Conservation (phyloP, 352 stramenopile genomes). For the Phytophthora tentaculata region DNA sequence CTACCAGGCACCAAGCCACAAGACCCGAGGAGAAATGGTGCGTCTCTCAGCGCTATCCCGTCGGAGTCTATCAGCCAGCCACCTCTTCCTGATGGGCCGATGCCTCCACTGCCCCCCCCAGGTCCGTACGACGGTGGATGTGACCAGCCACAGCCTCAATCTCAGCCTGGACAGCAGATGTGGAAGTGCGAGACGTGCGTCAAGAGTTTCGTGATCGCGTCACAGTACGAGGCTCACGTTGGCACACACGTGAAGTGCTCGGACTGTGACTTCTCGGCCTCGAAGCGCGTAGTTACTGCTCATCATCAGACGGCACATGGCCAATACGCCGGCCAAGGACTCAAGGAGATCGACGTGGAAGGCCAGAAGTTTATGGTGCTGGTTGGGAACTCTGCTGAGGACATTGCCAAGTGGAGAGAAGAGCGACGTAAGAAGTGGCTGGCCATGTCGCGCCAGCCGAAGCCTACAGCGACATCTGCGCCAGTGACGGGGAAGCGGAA, state of each 20-base stretch:
- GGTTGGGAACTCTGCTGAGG: constrained; percentile 78
- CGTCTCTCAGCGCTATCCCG: constrained; percentile 1
- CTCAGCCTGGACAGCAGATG: constrained; percentile 24
- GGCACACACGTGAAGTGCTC: constrained; percentile 75
- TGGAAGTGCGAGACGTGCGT: constrained; percentile 75
- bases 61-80: constrained; percentile 12
- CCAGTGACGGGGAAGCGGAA: constrained; percentile 53
- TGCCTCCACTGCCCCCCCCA: constrained; percentile 32
- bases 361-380: constrained; percentile 90
- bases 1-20: constrained; percentile 19
- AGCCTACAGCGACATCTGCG: constrained; percentile 1
- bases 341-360: constrained; percentile 87
- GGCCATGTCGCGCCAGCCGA: constrained; percentile 34
- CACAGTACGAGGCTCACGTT: constrained; percentile 74
- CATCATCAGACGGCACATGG: constrained; percentile 78
- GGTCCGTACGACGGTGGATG: constrained; percentile 27
- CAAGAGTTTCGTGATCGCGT: constrained; percentile 75
- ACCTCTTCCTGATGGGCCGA: constrained; percentile 23
- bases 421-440: constrained; percentile 80
- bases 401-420: constrained; percentile 82
- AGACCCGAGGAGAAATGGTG: constrained; percentile 28
- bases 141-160: constrained; percentile 11
- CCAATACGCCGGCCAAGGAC: constrained; percentile 66
- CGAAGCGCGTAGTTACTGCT: constrained; percentile 75
- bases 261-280: constrained; percentile 73